Conservation (phyloP, 2,329 filamentous ascomycete genomes). For the Cladosporium sp. region DNA sequence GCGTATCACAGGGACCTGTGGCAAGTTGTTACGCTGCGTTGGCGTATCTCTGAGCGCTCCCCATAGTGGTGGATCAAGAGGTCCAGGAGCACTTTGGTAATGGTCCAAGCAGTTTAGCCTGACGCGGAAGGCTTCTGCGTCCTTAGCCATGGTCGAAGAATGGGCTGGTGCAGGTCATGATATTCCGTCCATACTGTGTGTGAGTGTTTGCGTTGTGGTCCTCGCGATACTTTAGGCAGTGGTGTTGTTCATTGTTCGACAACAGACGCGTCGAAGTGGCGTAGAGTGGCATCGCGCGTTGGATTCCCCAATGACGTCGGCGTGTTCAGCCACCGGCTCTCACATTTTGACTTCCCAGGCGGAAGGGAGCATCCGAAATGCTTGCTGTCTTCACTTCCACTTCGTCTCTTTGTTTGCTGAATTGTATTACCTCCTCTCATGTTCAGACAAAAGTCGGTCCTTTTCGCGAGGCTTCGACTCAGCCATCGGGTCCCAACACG, state of each 20-base stretch:
- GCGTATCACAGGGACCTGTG: slow-evolving; percentile 81
- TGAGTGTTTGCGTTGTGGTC: neutral
- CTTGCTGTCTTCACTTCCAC: neutral
- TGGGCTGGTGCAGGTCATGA: slow-evolving; percentile 27
- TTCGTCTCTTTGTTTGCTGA: neutral
- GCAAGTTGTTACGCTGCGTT: slow-evolving; percentile 59
- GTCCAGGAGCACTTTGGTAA: slow-evolving; percentile 78
- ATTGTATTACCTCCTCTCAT: neutral
- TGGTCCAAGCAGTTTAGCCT: slow-evolving; percentile 95
- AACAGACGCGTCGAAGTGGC: slow-evolving; percentile 4
- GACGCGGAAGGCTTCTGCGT: slow-evolving; percentile 65
- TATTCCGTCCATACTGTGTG: slow-evolving; percentile 13
- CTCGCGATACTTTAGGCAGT: neutral
- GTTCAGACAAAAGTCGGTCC: neutral
- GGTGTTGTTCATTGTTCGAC: neutral
- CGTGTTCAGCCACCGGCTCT: neutral
- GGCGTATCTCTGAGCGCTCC: slow-evolving; percentile 57
- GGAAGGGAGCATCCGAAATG: neutral
- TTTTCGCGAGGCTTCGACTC: neutral
- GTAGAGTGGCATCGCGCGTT: slow-evolving; percentile 11
- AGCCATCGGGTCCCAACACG: neutral
- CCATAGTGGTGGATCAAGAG: slow-evolving; percentile 73
- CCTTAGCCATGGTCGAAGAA: slow-evolving; percentile 34
- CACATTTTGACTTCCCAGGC: neutral
- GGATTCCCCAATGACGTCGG: neutral